Base-by-base conservation (phyloP, 1,284 basidiomycete species). In the Baeospora myosura region DNA sequence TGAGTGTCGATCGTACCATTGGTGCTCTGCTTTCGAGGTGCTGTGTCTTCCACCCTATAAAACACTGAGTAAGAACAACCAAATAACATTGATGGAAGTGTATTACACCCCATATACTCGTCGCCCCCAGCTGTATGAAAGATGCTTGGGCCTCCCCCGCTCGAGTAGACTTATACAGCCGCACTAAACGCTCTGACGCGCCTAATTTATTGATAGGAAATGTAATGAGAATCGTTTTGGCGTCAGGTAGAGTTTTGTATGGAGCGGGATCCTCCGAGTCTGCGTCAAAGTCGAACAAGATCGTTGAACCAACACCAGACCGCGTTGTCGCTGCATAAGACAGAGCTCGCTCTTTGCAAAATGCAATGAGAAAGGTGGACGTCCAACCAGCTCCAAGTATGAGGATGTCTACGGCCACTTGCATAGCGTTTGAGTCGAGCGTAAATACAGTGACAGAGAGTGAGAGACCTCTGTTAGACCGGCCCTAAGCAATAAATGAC, bases 321-420 rank as follows among this genome's bases (percentile, higher is more conserved):
- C 78, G 69, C n/a, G 69, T 72, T 0, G 81, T 82, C 2, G 74
- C 67, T 1, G 75, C 73, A 51, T 68, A 74, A 0, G 65, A 63
- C 44, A 82, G 49, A 12, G 58, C 45, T 17, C 61, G 59, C 11
- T 61, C 47, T 5, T 54, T 25, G 53, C 76, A 74, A 12, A 78
- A 72, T 0, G 78, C 73, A 30, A 76, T 65, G 34, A 85, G 65
- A 58, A 83, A 85, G 8, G 65, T 68, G 1, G 70, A 76, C 1
- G 78, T 78, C 81, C 81, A 86, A 28, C 79, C 79, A n/a, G 76
- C 74, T 32, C 80, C 81, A 18, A 86, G 69, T 40, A 82, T 73
- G 30, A 83, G 71, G 29, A 82, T 56, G 43, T 81, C 75, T 38
- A 80, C 68, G 22, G 33, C 33, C 25, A 40, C 24, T 25, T 14